Evolutionary conservation across 139 green algal species (phyloP).

Genomic region (Zygnema cylindricum): DNA sequence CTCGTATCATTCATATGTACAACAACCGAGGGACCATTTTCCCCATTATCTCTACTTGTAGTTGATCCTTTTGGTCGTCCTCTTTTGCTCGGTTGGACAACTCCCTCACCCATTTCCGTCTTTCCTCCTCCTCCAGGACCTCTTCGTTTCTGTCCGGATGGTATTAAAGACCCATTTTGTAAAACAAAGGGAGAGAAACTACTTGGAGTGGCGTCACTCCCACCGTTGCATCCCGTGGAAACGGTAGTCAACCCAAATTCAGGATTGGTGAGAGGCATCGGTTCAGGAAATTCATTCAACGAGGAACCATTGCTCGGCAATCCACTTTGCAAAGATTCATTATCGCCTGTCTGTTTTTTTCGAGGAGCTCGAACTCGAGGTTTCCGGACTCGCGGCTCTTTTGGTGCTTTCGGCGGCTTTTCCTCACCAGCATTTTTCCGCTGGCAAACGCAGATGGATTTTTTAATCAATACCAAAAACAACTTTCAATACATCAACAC

Average conservation of each 20-base stretch:
- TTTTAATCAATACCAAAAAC: no score
- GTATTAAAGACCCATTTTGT: background rate
- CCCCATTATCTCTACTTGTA: background rate
- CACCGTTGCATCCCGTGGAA: no score
- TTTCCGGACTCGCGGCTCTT: slow-evolving; percentile 3
- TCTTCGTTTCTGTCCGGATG: background rate
- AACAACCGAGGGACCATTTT: background rate
- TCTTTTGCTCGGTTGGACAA: background rate
- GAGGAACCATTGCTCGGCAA: no score
- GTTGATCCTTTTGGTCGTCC: background rate
- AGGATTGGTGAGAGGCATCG: no score
- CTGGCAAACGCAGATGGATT: background rate
- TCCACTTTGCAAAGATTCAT: no score
- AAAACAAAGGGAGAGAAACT: background rate
- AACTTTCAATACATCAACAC: background rate
- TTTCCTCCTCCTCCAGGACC: background rate
- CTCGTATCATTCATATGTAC: background rate
- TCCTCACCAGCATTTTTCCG: slow-evolving; percentile 19
- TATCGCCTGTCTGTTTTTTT: slow-evolving; percentile 14
- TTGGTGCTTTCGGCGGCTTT: slow-evolving; percentile 37
- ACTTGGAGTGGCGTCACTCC: background rate
- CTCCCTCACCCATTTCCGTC: background rate
- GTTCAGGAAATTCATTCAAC: no score
- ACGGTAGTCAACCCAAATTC: no score
- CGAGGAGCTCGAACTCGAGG: slow-evolving; percentile 17